phyloP scores from a whole-genome alignment of 2,329 filamentous ascomycete species.

The Phyllosticta paracitricarpa region DNA sequence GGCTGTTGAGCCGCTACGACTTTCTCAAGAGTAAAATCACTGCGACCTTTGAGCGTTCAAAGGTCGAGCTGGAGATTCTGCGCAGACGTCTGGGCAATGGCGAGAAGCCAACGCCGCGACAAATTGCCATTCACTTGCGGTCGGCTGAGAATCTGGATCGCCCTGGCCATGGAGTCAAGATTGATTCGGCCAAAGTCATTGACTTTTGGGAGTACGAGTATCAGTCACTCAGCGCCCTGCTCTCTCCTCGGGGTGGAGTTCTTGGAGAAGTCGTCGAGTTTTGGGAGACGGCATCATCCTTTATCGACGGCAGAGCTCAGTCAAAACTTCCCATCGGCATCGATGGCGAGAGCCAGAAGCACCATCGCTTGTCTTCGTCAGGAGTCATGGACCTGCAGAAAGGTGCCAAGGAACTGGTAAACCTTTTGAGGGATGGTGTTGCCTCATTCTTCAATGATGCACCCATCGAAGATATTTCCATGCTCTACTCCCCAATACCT shows the following conservation, averaged over 20 bases:
- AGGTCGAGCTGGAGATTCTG: constrained; percentile 85
- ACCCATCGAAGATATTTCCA: constrained; percentile 82
- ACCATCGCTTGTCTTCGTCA: constrained; percentile 68
- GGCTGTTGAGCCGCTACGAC: constrained; percentile 83
- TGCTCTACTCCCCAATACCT: constrained; percentile 73
- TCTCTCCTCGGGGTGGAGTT: constrained; percentile 66
- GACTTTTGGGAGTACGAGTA: constrained; percentile 90
- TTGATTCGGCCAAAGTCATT: constrained; percentile 73
- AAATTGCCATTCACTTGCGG: constrained; percentile 64
- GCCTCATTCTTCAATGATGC: constrained; percentile 76
- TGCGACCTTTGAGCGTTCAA: constrained; percentile 70
- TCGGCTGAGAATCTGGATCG: constrained; percentile 47
- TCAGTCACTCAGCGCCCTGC: constrained; percentile 59
- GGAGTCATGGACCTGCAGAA: constrained; percentile 64
- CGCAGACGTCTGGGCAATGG: constrained; percentile 67
- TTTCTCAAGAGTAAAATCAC: constrained; percentile 80
- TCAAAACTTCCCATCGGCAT: constrained; percentile 68
- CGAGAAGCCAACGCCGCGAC: constrained; percentile 59
- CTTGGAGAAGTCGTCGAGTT: constrained; percentile 87
- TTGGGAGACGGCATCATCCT: constrained; percentile 84
- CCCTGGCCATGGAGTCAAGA: constrained; percentile 37
- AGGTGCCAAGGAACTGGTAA: constrained; percentile 72
- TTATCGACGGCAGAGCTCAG: constrained; percentile 79
- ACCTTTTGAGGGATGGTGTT: constrained; percentile 69
- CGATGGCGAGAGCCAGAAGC: constrained; percentile 67